phyloP scores from a whole-genome alignment of 805 yeast genomes.

The Yarrowia yakushimensis region DNA sequence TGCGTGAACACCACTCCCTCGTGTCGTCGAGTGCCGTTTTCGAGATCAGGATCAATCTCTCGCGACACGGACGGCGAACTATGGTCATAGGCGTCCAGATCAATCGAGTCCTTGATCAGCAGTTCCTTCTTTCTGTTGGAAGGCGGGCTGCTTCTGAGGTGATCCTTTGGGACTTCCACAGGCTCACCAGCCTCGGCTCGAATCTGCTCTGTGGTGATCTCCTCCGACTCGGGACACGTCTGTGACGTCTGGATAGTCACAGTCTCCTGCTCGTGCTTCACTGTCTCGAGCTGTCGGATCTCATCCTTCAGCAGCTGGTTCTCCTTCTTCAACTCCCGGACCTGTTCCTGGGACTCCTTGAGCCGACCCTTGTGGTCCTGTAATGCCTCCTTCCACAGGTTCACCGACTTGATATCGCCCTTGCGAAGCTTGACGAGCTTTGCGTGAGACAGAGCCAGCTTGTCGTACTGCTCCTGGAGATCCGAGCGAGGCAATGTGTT shows the following conservation, averaged over 20 bases:
- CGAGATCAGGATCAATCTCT: constrained; percentile 4
- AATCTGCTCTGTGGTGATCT: background rate
- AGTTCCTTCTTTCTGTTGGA: background rate
- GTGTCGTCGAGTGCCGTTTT: background rate
- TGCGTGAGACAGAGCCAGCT: background rate
- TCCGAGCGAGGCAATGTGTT: background rate
- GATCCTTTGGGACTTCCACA: background rate
- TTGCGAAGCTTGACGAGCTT: constrained; percentile 12
- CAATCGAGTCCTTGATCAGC: constrained; percentile 13
- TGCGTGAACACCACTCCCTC: background rate
- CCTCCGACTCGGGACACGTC: constrained; percentile 9
- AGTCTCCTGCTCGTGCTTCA: background rate
- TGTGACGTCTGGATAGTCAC: background rate
- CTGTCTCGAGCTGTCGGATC: background rate
- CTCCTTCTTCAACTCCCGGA: background rate
- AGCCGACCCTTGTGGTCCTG: constrained; percentile 2
- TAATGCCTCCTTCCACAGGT: constrained; percentile 1
- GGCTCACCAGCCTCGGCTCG: background rate
- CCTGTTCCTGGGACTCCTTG: background rate
- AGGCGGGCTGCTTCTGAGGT: background rate
- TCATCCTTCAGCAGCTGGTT: background rate
- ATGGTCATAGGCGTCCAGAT: background rate
- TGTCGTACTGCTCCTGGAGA: constrained; percentile 12
- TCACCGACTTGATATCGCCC: constrained; percentile 20
- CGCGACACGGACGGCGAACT: constrained; percentile 14